phyloP scores from a whole-genome alignment of 305 asterid genomes.

The Nicotiana rustica region DNA sequence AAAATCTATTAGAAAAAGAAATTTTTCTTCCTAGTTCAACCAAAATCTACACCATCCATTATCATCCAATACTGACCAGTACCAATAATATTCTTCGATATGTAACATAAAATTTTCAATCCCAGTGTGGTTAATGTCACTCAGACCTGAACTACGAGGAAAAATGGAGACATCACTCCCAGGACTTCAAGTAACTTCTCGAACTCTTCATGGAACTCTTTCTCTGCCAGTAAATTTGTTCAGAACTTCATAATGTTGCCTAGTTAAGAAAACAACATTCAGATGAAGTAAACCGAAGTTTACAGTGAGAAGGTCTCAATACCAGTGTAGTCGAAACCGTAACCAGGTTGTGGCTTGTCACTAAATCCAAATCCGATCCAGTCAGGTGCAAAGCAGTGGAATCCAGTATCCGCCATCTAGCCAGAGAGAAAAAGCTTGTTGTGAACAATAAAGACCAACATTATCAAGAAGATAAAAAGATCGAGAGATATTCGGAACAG shows the following conservation, averaged over 20 bases:
- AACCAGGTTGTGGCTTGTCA: conserved; percentile 95
- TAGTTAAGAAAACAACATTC: neutral
- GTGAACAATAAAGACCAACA: conserved; percentile 10
- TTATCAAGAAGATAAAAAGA: conserved; percentile 32
- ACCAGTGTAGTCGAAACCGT: conserved; percentile 95
- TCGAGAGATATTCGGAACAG: neutral
- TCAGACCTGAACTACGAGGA: conserved; percentile 91
- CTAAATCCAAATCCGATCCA: conserved; percentile 99
- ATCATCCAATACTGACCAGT: neutral
- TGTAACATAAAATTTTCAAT: neutral
- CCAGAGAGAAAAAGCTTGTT: conserved; percentile 36
- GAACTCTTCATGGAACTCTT: conserved; percentile 88
- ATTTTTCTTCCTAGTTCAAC: neutral
- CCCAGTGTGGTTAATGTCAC: conserved; percentile 23
- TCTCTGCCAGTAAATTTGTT: conserved; percentile 60
- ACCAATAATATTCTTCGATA: neutral
- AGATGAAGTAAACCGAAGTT: conserved; percentile 19
- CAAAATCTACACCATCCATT: neutral
- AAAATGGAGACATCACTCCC: conserved; percentile 72
- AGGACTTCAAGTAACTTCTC: conserved; percentile 83
- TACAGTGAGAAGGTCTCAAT: conserved; percentile 34
- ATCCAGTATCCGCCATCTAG: conserved; percentile 89
- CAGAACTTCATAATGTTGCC: conserved; percentile 40
- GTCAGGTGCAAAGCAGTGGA: conserved; percentile 95
- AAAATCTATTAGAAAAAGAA: neutral